Evolutionary conservation across 2,329 filamentous ascomycete species (phyloP).

Genomic region (Exophiala calicioides): DNA sequence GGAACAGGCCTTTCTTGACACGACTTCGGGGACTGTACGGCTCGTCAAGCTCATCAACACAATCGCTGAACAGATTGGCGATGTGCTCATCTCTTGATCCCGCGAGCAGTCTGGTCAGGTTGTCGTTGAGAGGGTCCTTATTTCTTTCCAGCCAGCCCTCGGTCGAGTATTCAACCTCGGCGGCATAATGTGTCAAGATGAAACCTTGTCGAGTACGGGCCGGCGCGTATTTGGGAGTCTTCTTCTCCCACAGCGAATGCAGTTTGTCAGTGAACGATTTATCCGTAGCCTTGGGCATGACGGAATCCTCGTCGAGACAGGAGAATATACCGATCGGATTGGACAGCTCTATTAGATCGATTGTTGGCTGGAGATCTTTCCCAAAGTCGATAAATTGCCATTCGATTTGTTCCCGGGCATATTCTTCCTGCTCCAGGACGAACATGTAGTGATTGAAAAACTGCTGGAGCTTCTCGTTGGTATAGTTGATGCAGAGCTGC

Average conservation of each 20-base stretch:
- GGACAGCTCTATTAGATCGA: conserved; percentile 91
- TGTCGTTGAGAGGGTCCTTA: conserved; percentile 97
- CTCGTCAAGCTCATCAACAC: conserved; percentile 77
- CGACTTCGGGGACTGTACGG: conserved; percentile 67
- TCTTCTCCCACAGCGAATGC: conserved; percentile 95
- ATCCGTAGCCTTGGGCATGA: conserved; percentile 98
- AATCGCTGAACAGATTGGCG: conserved; percentile 82
- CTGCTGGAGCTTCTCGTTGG: conserved; percentile 97
- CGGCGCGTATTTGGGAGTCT: conserved; percentile 87
- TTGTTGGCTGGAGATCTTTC: conserved; percentile 93
- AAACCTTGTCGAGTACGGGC: conserved; percentile 90
- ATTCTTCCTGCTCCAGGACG: conserved; percentile 96
- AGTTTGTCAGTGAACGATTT: conserved; percentile 96
- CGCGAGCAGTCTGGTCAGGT: conserved; percentile 84
- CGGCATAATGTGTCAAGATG: conserved; percentile 93
- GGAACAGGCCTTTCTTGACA: conserved; percentile 96
- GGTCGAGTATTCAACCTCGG: conserved; percentile 95
- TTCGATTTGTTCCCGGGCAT: conserved; percentile 94
- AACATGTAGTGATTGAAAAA: conserved; percentile 99
- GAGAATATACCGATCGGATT: conserved; percentile 99
- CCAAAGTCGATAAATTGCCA: conserved; percentile 99
- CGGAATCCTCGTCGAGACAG: conserved; percentile 93
- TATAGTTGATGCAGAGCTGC: conserved; percentile 99
- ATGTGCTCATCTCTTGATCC: conserved; percentile 80
- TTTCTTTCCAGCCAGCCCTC: conserved; percentile 98